phyloP scores from a whole-genome alignment of 106 monocot species.

The Dactylorhiza incarnata region DNA sequence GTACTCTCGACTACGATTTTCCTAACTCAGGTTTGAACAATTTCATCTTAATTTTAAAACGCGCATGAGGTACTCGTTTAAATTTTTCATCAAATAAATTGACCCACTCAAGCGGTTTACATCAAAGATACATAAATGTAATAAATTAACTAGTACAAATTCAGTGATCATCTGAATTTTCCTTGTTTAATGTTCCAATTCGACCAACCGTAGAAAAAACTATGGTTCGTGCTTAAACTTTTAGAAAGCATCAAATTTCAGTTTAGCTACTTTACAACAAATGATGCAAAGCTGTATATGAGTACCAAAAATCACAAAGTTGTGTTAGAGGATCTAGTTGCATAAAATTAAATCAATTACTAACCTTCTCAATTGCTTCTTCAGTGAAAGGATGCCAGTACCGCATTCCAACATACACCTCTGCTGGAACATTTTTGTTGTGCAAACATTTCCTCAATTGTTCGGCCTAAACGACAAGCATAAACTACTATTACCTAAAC shows the following conservation, averaged over 20 bases:
- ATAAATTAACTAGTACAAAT: not conserved
- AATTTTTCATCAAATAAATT: too few species aligned
- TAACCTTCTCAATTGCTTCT: slow-evolving; percentile 94
- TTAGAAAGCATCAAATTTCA: not conserved
- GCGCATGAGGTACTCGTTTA: too few species aligned
- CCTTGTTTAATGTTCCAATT: not conserved
- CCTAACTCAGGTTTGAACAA: too few species aligned
- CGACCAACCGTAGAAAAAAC: not conserved
- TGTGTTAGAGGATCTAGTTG: not conserved
- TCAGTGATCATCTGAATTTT: not conserved
- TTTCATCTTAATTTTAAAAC: too few species aligned
- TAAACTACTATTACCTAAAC: not conserved
- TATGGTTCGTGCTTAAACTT: not conserved
- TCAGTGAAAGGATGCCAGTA: slow-evolving; percentile 99
- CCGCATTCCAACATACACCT: slow-evolving; percentile 99
- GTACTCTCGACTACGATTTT: too few species aligned
- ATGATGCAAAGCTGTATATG: not conserved
- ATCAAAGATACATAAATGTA: not conserved
- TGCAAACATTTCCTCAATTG: slow-evolving; percentile 58
- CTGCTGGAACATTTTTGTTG: slow-evolving; percentile 72
- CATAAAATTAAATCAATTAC: slow-evolving; percentile 1
- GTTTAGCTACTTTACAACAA: not conserved
- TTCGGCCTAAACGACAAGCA: slow-evolving; percentile 59
- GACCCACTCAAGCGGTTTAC: too few species aligned
- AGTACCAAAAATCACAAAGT: not conserved